These are phyloP conservation scores for Cornus suecica DNA, from an alignment of 148 eudicot species.

Conservation along the genomic window DNA sequence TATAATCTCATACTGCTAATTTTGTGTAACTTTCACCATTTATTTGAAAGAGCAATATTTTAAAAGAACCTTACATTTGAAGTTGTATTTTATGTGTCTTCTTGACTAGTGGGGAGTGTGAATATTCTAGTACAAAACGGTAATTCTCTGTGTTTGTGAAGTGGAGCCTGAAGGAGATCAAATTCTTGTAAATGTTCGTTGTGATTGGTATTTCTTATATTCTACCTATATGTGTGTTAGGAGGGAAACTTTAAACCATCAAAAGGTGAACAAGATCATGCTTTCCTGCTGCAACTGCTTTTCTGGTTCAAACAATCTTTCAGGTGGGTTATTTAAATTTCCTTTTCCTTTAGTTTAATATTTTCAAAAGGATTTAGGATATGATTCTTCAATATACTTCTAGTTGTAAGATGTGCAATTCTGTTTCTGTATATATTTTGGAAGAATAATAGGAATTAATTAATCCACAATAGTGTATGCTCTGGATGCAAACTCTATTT, in stretches of 20 bases:
- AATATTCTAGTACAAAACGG: neutral
- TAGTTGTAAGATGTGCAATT: neutral
- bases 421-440: no score
- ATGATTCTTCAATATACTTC: neutral
- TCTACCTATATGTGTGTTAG: slow-evolving; percentile 30
- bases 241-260: slow-evolving; percentile 84
- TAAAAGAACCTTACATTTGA: neutral
- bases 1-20: neutral
- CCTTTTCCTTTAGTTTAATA: no score
- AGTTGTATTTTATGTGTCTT: neutral
- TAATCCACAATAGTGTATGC: neutral
- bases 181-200: neutral
- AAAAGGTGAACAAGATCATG: slow-evolving; percentile 68
- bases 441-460: neutral
- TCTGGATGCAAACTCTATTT: neutral
- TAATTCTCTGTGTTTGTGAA: neutral
- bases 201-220: slow-evolving; percentile 9
- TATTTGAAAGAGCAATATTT: neutral
- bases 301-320: slow-evolving; percentile 94
- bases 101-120: neutral
- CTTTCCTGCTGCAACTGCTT: slow-evolving; percentile 83
- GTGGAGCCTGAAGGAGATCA: neutral
- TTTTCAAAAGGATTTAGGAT: neutral
- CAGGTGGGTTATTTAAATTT: slow-evolving; percentile 43
- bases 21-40: neutral